phyloP scores from a whole-genome alignment of 2,329 filamentous ascomycete genomes.

The Arthroderma sp. region DNA sequence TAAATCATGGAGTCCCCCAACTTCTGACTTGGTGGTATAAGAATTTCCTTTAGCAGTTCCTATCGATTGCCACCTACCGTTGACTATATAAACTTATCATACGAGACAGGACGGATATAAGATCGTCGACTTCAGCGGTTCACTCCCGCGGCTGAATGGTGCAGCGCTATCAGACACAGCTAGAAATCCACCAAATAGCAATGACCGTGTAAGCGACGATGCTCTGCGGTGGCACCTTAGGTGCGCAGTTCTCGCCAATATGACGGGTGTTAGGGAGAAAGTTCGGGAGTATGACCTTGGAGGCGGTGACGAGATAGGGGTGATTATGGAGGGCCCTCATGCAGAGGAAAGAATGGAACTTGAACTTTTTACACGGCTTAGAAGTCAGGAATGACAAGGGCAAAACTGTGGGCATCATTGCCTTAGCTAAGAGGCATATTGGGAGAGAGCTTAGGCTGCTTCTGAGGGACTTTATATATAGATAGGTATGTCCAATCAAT shows the following conservation, averaged over 20 bases:
- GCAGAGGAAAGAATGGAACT: conserved; percentile 17
- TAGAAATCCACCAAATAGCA: neutral
- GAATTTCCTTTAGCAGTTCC: too few species aligned
- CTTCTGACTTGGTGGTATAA: too few species aligned
- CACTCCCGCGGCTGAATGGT: conserved; percentile 3
- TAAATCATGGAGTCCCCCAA: too few species aligned
- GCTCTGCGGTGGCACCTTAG: conserved; percentile 15
- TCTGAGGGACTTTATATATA: too few species aligned
- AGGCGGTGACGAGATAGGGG: conserved; percentile 14
- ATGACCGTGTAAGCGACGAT: conserved; percentile 9
- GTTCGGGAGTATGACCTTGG: conserved; percentile 10
- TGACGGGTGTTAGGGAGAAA: conserved; percentile 10
- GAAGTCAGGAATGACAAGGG: neutral
- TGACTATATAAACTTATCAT: too few species aligned
- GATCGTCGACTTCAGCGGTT: conserved; percentile 15
- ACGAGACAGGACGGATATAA: conserved; percentile 12
- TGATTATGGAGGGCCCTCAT: conserved; percentile 42
- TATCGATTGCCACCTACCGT: too few species aligned
- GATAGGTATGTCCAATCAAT: too few species aligned
- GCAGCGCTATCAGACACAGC: conserved; percentile 3
- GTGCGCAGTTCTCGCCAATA: conserved; percentile 11
- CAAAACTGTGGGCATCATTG: too few species aligned
- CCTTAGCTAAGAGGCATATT: too few species aligned
- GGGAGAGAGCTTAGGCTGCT: too few species aligned
- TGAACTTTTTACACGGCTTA: conserved; percentile 16